Evolutionary conservation across 2,329 filamentous ascomycete genomes (phyloP).

Genomic region (Aspergillus latus): DNA sequence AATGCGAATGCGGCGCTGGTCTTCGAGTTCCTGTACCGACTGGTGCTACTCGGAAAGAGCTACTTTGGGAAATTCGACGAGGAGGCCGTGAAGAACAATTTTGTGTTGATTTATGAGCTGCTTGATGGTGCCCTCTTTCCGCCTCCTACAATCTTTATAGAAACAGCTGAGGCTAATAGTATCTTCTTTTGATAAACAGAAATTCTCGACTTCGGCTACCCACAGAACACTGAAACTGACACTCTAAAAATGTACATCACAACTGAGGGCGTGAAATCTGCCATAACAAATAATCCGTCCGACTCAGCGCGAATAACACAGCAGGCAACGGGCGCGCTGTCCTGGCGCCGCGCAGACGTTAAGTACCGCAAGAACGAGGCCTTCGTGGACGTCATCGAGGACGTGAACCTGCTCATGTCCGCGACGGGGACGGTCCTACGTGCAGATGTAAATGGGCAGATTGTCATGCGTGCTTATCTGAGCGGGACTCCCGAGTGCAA

Average conservation of each 20-base stretch:
- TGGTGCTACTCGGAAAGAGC: conserved; percentile 84
- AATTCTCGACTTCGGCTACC: conserved; percentile 98
- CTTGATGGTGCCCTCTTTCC: conserved; percentile 66
- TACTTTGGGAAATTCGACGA: conserved; percentile 99
- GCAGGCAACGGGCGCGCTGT: conserved; percentile 95
- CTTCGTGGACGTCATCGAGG: conserved; percentile 98
- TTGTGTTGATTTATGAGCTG: conserved; percentile 96
- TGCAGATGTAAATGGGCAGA: conserved; percentile 94
- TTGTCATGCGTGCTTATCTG: conserved; percentile 97
- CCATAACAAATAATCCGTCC: conserved; percentile 63
- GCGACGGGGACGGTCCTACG: conserved; percentile 91
- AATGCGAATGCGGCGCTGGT: conserved; percentile 98
- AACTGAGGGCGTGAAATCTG: conserved; percentile 95
- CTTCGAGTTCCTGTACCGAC: conserved; percentile 94
- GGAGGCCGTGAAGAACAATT: conserved; percentile 99
- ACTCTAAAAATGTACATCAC: conserved; percentile 99
- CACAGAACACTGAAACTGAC: conserved; percentile 97
- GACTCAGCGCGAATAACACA: conserved; percentile 98
- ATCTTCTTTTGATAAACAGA: conserved; percentile 56
- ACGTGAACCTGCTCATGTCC: conserved; percentile 99
- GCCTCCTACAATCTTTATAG: background rate
- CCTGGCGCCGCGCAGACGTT: conserved; percentile 95
- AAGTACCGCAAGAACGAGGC: conserved; percentile 99
- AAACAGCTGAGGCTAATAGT: background rate
- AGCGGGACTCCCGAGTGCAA: conserved; percentile 98